phyloP scores from a whole-genome alignment of 306 rosid genomes.

The Abrus pulchellus region DNA sequence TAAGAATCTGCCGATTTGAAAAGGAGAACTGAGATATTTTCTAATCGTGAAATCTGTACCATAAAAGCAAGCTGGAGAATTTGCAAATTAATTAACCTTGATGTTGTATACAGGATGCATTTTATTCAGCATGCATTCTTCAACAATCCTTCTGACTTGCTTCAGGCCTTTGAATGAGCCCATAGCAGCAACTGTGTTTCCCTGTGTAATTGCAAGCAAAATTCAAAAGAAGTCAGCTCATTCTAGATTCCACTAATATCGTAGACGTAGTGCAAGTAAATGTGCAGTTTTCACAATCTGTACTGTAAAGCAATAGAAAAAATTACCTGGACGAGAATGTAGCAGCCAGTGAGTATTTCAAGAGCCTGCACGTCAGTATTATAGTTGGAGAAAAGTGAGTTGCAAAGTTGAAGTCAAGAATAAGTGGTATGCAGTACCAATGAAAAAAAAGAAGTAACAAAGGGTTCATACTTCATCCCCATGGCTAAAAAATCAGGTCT shows the following conservation, averaged over 20 bases:
- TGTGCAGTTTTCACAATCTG: constrained; percentile 7
- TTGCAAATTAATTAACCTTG: constrained; percentile 62
- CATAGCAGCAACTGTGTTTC: constrained; percentile 88
- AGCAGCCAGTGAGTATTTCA: constrained; percentile 76
- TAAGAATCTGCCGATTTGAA: constrained; percentile 67
- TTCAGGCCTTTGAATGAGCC: constrained; percentile 92
- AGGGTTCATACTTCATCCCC: constrained; percentile 3
- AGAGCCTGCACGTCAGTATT: constrained; percentile 53
- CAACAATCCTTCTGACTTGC: constrained; percentile 84
- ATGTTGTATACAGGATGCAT: constrained; percentile 96
- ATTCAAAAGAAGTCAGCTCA: constrained; percentile 29
- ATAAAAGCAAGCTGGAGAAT: constrained; percentile 14
- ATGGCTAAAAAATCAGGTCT: not conserved
- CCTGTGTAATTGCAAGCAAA: constrained; percentile 59
- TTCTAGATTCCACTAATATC: not conserved
- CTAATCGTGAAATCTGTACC: not conserved
- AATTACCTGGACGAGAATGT: constrained; percentile 88
- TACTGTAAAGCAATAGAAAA: constrained; percentile 29
- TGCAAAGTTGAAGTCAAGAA: constrained; percentile 25
- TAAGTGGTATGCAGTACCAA: not conserved
- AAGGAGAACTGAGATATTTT: constrained; percentile 29
- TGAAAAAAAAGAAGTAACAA: constrained; percentile 11
- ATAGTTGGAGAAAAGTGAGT: constrained; percentile 37
- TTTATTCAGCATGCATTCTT: constrained; percentile 86
- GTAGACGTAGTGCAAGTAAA: not conserved